Conservation (phyloP, 768 basidiomycete genomes). For the Phaeolepiota aurea region DNA sequence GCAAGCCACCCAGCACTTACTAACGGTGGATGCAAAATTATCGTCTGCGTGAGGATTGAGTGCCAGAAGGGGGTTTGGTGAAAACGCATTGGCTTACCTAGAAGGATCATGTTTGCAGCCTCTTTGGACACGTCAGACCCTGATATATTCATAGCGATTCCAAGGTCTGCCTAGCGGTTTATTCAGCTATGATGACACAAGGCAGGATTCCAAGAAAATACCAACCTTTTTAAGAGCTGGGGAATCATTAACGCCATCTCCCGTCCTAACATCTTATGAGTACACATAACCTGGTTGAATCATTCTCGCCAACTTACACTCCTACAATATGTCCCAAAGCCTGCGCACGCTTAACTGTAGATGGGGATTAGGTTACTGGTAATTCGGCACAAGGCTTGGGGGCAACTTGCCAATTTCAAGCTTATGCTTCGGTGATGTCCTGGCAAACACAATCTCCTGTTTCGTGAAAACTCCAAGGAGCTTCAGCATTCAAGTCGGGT, state of each 20-base stretch:
- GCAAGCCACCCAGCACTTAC: constrained; percentile 26
- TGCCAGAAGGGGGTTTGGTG: not conserved
- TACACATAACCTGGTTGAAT: too few relatives aligned
- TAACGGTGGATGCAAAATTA: constrained; percentile 67
- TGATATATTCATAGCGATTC: constrained; percentile 71
- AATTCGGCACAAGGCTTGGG: too few relatives aligned
- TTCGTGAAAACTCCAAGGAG: constrained; percentile 49
- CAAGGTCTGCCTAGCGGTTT: constrained; percentile 47
- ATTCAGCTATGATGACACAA: too few relatives aligned
- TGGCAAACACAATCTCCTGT: constrained; percentile 63
- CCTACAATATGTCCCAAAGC: constrained; percentile 66
- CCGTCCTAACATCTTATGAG: too few relatives aligned
- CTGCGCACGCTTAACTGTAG: constrained; percentile 59
- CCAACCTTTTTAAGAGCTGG: constrained; percentile 62
- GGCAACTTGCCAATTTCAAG: constrained; percentile 58
- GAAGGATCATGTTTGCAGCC: constrained; percentile 67
- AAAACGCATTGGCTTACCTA: constrained; percentile 27
- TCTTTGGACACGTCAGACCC: constrained; percentile 71
- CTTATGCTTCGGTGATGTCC: constrained; percentile 68
- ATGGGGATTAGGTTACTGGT: not conserved
- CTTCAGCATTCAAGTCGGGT: not conserved
- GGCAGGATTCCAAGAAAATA: too few relatives aligned
- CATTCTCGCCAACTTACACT: constrained; percentile 58
- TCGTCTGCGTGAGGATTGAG: constrained; percentile 33
- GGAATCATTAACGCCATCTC: constrained; percentile 68